Evolutionary conservation across 2,329 filamentous ascomycete genomes (phyloP), one percentile per base, ranked within the genome.

Genomic region (Teratosphaeria viscida): DNA sequence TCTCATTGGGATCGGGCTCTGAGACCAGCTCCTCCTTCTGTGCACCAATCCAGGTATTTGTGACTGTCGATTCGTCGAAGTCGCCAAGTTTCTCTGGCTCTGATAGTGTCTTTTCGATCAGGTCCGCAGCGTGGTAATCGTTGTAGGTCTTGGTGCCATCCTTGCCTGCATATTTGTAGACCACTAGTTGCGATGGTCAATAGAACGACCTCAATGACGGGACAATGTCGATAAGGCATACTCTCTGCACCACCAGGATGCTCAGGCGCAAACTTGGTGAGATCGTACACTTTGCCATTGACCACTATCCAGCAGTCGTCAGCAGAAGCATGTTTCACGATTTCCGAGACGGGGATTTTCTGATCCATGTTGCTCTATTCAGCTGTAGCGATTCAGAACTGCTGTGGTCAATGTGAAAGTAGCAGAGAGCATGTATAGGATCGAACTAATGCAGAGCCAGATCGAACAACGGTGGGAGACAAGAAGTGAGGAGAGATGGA

Each of bases 281-380:
- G 73, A 70, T 89, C 84, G 75, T 85, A 88, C 29, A 89, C 84
- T 66, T 82, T 80, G 54, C 81, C 81, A 70, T 88, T 81, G 26
- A 89, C 80, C 19, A 87, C 85, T 60, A 89, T 81, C 87, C 87
- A 90, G 66, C 76, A 78, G 58, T 73, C 68, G 39, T 71, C 68
- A 5, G 69, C 61, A 5, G 66, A 65, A 52, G 70, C 65, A 55
- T 73, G 71, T 56, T 72, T 72, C 27, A 64, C 63, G 29, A 73
- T 63, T 56, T 73, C 71, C 5, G 66, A 64, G 14, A 72, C 69
- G 2, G 68, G 58, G 52, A 71, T 47, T 43, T 59, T 64, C 23
- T 57, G 47, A 29, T 53, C 53, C 57, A 59, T 61, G 16, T 54
- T 59, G 55, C 34, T 43, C 11, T 43, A 10, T n/a, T 43, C 7